Evolutionary conservation across 495 filamentous ascomycete species (phyloP), one percentile per base, ranked within the genome.

Genomic region (Penicillium cinerascens): DNA sequence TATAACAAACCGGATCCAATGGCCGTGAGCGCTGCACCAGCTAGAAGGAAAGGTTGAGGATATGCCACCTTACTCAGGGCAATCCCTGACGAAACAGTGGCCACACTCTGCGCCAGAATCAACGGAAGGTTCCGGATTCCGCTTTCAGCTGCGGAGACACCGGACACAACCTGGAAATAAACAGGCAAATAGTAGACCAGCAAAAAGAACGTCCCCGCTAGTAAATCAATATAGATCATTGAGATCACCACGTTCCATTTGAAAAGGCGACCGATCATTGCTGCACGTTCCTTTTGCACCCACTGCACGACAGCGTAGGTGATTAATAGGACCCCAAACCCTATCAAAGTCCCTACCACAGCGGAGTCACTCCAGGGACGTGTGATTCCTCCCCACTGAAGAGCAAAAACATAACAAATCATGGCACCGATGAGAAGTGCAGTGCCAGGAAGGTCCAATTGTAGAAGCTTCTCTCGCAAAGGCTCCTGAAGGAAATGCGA

Each of bases 131-230:
- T 84, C 51, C 75, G 73, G 55, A 90, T 82, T 23, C 88, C 88
- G 5, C 82, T 85, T 18, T 75, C 60, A 7, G 81, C 77, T 9
- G 89, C 86, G 2, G 67, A 72, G 3, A 78, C 78, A 33, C 77
- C 80, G 59, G 87, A 79, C 58, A 92, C 79, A 13, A 84, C 79
- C 64, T 93, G 89, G 76, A 93, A 91, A 18, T 63, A 80, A 70
- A 71, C 87, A 82, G 63, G 86, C 78, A n/a, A 82, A 35, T 64
- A 64, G 37, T 63, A 64, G 17, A 59, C 45, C 9, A 56, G 29
- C 21, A 64, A 21, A n/a, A 66, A 63, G 35, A 58, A 57, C 10
- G 52, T 41, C 1, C 51, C 46, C 37, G 55, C 42, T 15, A 52
- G 55, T 18, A 69, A 66, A 61, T n/a, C 49, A 38, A 39, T 56